These are phyloP conservation scores for Blastobotrys parvus DNA, from an alignment of 805 yeast genomes.

Conservation along the genomic window DNA sequence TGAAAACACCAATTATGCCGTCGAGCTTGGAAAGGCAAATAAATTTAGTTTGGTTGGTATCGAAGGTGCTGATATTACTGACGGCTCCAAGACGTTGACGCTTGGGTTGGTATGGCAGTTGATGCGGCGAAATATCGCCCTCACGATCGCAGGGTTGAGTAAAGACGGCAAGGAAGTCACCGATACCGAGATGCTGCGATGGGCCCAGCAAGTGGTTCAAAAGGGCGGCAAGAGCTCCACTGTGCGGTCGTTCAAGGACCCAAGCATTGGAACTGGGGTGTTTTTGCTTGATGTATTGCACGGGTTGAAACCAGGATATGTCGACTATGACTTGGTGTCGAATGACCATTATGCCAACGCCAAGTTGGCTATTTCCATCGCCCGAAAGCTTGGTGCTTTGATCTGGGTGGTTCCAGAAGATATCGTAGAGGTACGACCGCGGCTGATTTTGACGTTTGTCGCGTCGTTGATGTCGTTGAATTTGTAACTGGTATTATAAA, in stretches of 20 bases:
- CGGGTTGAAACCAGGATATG: slow-evolving; percentile 96
- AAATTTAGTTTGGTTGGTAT: slow-evolving; percentile 93
- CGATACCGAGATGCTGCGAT: slow-evolving; percentile 79
- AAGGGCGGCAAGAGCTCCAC: slow-evolving; percentile 74
- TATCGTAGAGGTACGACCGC: slow-evolving; percentile 88
- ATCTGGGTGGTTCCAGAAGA: slow-evolving; percentile 99
- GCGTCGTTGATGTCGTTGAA: slow-evolving; percentile 84
- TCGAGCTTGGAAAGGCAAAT: slow-evolving; percentile 87
- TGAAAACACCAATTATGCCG: slow-evolving; percentile 98
- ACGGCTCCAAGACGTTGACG: slow-evolving; percentile 82
- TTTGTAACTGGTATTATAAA: neutral
- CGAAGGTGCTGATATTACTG: slow-evolving; percentile 95
- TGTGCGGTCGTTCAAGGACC: slow-evolving; percentile 80
- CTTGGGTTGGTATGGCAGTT: slow-evolving; percentile 96
- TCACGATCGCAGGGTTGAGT: slow-evolving; percentile 67
- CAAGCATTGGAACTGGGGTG: slow-evolving; percentile 64
- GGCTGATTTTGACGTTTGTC: slow-evolving; percentile 87
- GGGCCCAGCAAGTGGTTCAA: slow-evolving; percentile 84
- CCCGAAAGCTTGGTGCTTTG: slow-evolving; percentile 94
- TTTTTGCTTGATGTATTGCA: slow-evolving; percentile 83
- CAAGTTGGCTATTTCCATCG: slow-evolving; percentile 93
- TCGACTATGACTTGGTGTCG: slow-evolving; percentile 85
- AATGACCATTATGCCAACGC: slow-evolving; percentile 93
- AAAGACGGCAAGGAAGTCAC: slow-evolving; percentile 66
- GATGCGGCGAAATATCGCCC: slow-evolving; percentile 91